These are phyloP conservation scores for Coemansia sp. DNA, from an alignment of 192 early-diverging fungal genomes.

Conservation along the genomic window DNA sequence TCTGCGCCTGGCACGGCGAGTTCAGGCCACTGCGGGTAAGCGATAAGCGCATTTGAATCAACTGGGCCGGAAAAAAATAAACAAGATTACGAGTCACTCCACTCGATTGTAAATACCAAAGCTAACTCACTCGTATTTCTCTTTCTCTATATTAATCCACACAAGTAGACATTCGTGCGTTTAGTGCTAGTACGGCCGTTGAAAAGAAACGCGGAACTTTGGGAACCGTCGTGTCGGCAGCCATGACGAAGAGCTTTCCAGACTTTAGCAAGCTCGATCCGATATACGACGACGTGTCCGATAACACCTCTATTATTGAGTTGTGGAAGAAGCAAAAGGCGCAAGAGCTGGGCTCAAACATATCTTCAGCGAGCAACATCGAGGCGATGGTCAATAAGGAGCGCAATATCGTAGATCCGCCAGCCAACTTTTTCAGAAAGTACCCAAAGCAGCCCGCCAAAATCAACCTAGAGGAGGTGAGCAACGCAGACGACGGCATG, in stretches of 20 bases:
- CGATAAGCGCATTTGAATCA: slow-evolving; percentile 1
- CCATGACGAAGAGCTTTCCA: slow-evolving; percentile 12
- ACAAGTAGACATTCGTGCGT: slow-evolving; percentile 6
- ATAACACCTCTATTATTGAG: slow-evolving; percentile 46
- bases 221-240: not conserved
- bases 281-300: slow-evolving; percentile 42
- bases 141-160: not conserved
- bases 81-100: not conserved
- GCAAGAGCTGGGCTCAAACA: slow-evolving; percentile 15
- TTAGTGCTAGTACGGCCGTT: not conserved
- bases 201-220: not conserved
- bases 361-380: slow-evolving; percentile 8
- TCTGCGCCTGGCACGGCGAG: not conserved
- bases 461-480: slow-evolving; percentile 3
- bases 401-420: slow-evolving; percentile 26
- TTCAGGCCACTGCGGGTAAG: slow-evolving; percentile 6
- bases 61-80: not conserved
- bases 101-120: not conserved
- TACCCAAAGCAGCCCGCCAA: slow-evolving; percentile 25
- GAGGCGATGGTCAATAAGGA: slow-evolving; percentile 29
- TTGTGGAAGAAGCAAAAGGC: slow-evolving; percentile 53
- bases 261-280: slow-evolving; percentile 39
- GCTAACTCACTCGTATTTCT: not conserved
- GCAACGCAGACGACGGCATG: slow-evolving; percentile 28
- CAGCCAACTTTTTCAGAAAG: slow-evolving; percentile 9